Conservation (phyloP, 2,329 filamentous ascomycete species). For the Metarhizium rileyi region DNA sequence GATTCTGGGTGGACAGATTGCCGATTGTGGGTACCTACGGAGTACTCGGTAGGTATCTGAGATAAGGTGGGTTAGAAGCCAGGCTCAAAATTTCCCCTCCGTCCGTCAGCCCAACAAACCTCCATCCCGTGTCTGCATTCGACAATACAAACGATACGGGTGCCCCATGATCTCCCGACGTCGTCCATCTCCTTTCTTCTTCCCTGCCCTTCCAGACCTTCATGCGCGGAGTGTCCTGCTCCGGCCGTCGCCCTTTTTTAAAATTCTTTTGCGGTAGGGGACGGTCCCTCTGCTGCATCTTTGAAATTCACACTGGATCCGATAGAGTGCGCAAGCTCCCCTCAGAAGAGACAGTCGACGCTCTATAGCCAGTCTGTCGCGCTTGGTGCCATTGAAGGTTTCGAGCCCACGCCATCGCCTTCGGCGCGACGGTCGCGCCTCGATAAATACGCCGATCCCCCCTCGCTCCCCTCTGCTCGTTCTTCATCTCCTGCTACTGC, state of each 20-base stretch:
- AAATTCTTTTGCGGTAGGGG: constrained; percentile 40
- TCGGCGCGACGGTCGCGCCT: constrained; percentile 32
- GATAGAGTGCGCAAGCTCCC: constrained; percentile 28
- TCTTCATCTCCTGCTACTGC: not conserved
- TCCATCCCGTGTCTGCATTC: not conserved
- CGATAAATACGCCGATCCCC: constrained; percentile 39
- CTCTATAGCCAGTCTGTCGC: constrained; percentile 11
- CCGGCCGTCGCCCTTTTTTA: constrained; percentile 2
- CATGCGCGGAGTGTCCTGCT: constrained; percentile 5
- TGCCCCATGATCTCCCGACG: not conserved
- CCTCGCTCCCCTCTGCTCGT: not conserved
- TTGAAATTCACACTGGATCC: constrained; percentile 44
- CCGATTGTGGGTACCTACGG: no score
- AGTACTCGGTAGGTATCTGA: no score
- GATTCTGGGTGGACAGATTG: no score
- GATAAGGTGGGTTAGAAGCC: no score
- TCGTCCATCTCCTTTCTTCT: constrained; percentile 6
- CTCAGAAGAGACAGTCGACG: constrained; percentile 6
- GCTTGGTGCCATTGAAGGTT: constrained; percentile 14
- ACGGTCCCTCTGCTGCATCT: constrained; percentile 46
- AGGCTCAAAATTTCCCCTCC: constrained; percentile 4
- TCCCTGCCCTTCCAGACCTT: constrained; percentile 6
- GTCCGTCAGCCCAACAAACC: not conserved
- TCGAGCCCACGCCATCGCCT: constrained; percentile 4
- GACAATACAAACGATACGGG: not conserved